Conservation (phyloP, 768 basidiomycete species). For the Naematelia aurantialba region DNA sequence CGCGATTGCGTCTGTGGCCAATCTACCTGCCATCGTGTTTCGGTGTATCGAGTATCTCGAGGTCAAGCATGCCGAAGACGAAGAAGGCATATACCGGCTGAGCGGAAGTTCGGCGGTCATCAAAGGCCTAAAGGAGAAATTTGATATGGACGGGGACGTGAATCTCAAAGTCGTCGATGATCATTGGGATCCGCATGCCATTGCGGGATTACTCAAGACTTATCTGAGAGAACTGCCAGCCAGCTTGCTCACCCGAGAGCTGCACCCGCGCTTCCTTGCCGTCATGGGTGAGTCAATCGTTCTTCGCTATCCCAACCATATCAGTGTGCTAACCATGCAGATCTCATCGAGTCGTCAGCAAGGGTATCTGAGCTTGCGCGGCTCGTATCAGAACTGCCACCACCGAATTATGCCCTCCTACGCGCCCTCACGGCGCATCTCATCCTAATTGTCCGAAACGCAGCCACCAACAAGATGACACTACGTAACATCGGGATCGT, state of each 20-base stretch:
- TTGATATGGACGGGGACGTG: conserved; percentile 94
- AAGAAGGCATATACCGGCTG: conserved; percentile 95
- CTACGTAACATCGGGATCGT: conserved; percentile 98
- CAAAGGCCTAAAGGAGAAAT: conserved; percentile 85
- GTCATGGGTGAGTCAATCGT: conserved; percentile 78
- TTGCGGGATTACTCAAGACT: conserved; percentile 88
- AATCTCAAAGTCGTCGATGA: conserved; percentile 82
- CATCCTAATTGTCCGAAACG: conserved; percentile 89
- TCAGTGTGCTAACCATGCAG: conserved; percentile 52
- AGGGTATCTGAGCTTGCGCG: conserved; percentile 79
- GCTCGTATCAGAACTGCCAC: conserved; percentile 79
- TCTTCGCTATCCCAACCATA: neutral
- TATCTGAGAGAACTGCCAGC: conserved; percentile 90
- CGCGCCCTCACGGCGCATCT: conserved; percentile 92
- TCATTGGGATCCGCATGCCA: conserved; percentile 96
- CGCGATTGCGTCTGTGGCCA: conserved; percentile 80
- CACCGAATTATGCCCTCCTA: conserved; percentile 88
- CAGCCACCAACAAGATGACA: conserved; percentile 91
- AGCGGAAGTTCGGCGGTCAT: conserved; percentile 94
- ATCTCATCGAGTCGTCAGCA: conserved; percentile 82
- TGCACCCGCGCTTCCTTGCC: conserved; percentile 83
- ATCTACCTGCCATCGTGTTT: conserved; percentile 90
- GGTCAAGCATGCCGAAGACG: conserved; percentile 86
- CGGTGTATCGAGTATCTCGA: conserved; percentile 93
- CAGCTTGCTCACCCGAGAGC: conserved; percentile 84